Percentiles rank a stretch among this genome's conserved stretches.
phyloP scores from a whole-genome alignment of 345 rosid genomes.

The Populus simonii region DNA sequence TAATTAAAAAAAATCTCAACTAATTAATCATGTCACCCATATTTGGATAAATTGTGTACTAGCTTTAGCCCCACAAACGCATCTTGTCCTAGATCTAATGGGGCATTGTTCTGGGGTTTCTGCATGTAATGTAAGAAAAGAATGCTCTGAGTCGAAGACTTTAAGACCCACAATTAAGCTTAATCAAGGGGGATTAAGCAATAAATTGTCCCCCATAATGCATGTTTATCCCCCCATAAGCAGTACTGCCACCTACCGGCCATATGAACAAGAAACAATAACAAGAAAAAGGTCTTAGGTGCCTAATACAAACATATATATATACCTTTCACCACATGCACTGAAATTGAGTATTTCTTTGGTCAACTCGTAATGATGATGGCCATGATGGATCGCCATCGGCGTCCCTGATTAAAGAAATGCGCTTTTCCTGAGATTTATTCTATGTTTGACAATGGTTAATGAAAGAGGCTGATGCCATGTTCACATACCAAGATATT shows the following conservation, averaged over 20 bases:
- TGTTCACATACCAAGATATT: background rate
- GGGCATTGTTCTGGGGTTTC: background rate
- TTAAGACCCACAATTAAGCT: background rate
- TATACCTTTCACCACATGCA: background rate
- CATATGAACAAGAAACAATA: background rate
- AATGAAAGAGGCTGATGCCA: background rate
- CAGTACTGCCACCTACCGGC: background rate
- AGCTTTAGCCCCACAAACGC: background rate
- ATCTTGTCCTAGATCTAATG: slow-evolving; percentile 1
- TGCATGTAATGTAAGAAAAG: background rate
- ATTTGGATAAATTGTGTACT: background rate
- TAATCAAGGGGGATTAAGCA: background rate
- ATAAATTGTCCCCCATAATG: background rate
- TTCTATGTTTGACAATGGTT: slow-evolving; percentile 10
- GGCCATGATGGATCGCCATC: slow-evolving; percentile 26
- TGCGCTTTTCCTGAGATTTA: slow-evolving; percentile 11
- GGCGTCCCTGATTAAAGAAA: slow-evolving; percentile 14
- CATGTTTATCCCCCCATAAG: background rate
- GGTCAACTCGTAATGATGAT: slow-evolving; percentile 46
- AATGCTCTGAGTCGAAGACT: background rate
- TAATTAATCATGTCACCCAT: slow-evolving; percentile 2
- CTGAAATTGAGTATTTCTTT: slow-evolving; percentile 22
- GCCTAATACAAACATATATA: background rate
- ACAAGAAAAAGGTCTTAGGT: background rate
- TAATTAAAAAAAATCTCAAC: background rate